Evolutionary conservation across 768 basidiomycete genomes (phyloP), one percentile per base, ranked within the genome.

Genomic region (Lactifluus volemus): DNA sequence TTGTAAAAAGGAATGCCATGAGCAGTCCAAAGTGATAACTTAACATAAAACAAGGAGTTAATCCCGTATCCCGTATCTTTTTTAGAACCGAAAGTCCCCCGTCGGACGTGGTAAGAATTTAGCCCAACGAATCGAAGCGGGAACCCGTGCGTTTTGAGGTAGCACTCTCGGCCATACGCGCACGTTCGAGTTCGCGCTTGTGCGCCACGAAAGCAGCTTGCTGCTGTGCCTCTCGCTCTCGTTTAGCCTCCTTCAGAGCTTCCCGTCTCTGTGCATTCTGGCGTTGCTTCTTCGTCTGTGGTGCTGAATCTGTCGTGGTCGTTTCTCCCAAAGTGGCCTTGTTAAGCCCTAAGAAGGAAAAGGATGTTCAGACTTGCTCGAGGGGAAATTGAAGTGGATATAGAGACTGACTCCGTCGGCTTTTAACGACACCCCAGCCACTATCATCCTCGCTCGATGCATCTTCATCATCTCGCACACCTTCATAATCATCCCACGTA

Each of bases 401-500:
- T 55, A 59, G 42, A 34, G 42, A 57, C 63, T 49, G 10, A 58
- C 75, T 77, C 42, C 72, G 69, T 59, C 79, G 78, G 66, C 82
- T 81, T 72, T 77, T 81, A 66, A 92, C 88, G 47, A 89, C 81
- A 25, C 83, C 87, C 91, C 89, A 92, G 17, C 76, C 78, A 2
- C 84, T 86, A 53, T 86, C 88, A 56, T 89, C 89, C 69, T 88
- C 88, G 30, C 80, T 51, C 11, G 62, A 64, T 25, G 55, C 83
- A 60, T 84, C 86, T 5, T 81, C 83, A 48, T 84, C 84, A 52
- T 79, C 78, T n/a, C 68, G 77, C 21, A 81, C 81, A 54, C 89
- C 85, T 59, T 89, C 89, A 67, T 89, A 89, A 73, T 90, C 88
- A 0, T 73, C 84, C 88, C 85, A 88, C 0, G 86, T 82, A 69